Evolutionary conservation across 1,284 basidiomycete genomes (phyloP), one percentile per base, ranked within the genome.

Genomic region (Cutaneotrichosporon sp.): DNA sequence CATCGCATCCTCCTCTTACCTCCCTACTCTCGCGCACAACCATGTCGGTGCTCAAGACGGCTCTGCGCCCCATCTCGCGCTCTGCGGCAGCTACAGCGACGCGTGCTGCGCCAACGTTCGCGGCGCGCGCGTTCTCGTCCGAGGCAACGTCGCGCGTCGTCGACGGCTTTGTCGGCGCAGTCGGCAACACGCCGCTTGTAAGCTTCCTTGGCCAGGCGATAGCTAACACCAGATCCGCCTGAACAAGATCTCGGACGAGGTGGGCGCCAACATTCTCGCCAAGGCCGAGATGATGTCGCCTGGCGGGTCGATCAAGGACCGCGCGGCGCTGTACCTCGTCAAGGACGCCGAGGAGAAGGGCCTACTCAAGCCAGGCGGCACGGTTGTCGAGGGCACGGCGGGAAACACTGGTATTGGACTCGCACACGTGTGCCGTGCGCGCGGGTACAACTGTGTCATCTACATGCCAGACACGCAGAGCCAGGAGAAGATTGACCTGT

Each of bases 261-360:
- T 85, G 0, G 93, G 93, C n/a, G 86, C 84, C 58, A 84, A 85
- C 56, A 90, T 98, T 56, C 84, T 87, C 58, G 94, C 89, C 41
- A 98, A 98, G 74, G 91, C 92, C 46, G 94, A 98, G 77, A 94
- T 97, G 72, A 91, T 96, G 79, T 96, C 97, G 67, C 96, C 96
- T 0, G 96, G 96, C n/a, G 96, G 96, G 41, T 93, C 90, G 62
- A 91, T 99, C 66, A 99, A 99, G 77, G 94, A 99, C 73, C 85
- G 94, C 54, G 94, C 94, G 37, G 94, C 94, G 0, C 81, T 97
- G 18, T 93, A 88, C 55, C 81, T 99, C 51, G 79, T 99, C 51
- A 80, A 80, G 58, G 87, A 96, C 72, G 96, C 96, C 4, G 94
- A 98, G 77, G 80, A 86, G 68, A 81, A 82, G 65, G 92, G 69